phyloP scores from a whole-genome alignment of 768 basidiomycete genomes.

The Termitomyces bulborhizus region DNA sequence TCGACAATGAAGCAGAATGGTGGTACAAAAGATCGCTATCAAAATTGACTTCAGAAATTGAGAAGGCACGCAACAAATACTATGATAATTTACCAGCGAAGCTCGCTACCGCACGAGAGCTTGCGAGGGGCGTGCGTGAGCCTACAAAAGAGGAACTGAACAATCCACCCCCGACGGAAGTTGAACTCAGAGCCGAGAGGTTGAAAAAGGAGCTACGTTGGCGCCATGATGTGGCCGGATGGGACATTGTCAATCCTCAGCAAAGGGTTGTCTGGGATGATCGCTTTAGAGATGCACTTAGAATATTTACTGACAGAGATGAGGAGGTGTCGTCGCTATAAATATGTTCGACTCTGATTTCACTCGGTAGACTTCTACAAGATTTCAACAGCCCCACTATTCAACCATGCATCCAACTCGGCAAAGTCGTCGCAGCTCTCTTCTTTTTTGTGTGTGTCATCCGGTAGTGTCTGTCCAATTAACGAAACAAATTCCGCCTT shows the following conservation, averaged over 20 bases:
- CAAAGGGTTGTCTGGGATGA: slow-evolving; percentile 71
- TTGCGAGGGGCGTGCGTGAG: slow-evolving; percentile 69
- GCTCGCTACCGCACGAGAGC: slow-evolving; percentile 66
- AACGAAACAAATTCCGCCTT: background rate
- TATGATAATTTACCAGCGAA: slow-evolving; percentile 64
- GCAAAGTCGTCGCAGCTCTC: slow-evolving; percentile 43
- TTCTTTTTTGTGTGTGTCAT: slow-evolving; percentile 7
- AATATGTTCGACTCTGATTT: slow-evolving; percentile 1
- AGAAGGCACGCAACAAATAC: slow-evolving; percentile 68
- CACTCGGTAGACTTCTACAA: slow-evolving; percentile 15
- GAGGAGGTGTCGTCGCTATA: slow-evolving; percentile 5
- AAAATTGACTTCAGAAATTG: slow-evolving; percentile 48
- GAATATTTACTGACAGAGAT: slow-evolving; percentile 45
- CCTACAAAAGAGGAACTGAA: slow-evolving; percentile 79
- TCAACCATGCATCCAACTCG: slow-evolving; percentile 64
- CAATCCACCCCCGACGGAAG: slow-evolving; percentile 81
- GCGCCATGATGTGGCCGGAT: slow-evolving; percentile 74
- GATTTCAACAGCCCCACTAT: slow-evolving; percentile 58
- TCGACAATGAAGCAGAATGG: slow-evolving; percentile 58
- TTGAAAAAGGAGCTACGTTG: slow-evolving; percentile 86
- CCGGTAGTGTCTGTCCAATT: background rate
- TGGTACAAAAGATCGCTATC: slow-evolving; percentile 63
- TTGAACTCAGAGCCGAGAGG: slow-evolving; percentile 82
- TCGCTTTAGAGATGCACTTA: slow-evolving; percentile 53
- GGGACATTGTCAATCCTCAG: slow-evolving; percentile 67